Percentiles rank a stretch among this genome's conserved stretches.
phyloP scores from a whole-genome alignment of 2,329 filamentous ascomycete genomes.

The Polychaeton citri region DNA sequence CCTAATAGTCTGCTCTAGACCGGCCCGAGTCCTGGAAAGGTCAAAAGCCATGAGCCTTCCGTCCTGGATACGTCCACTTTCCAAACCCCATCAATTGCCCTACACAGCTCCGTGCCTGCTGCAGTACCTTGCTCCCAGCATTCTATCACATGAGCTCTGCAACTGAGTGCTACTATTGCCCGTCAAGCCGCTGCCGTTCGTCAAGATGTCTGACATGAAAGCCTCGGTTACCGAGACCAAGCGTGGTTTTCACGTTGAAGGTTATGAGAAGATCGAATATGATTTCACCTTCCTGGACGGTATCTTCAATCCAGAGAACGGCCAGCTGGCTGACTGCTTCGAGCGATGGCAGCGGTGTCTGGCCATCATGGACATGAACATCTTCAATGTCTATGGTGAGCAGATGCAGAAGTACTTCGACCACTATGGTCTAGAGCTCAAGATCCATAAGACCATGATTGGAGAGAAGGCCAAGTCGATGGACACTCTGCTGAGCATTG shows the following conservation, averaged over 20 bases:
- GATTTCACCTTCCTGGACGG: constrained; percentile 62
- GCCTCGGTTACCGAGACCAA: constrained; percentile 51
- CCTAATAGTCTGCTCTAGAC: too few relatives aligned
- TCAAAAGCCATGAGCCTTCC: too few relatives aligned
- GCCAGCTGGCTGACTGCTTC: constrained; percentile 52
- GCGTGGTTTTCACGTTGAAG: constrained; percentile 55
- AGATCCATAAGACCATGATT: constrained; percentile 60
- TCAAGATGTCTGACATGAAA: constrained; percentile 55
- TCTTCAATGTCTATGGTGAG: constrained; percentile 53
- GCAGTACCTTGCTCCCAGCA: too few relatives aligned
- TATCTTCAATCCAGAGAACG: constrained; percentile 48
- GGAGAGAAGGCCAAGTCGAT: constrained; percentile 65
- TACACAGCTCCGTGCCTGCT: too few relatives aligned
- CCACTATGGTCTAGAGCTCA: constrained; percentile 47
- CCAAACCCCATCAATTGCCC: too few relatives aligned
- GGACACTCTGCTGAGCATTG: constrained; percentile 54
- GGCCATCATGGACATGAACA: constrained; percentile 58
- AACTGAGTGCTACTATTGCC: constrained; percentile 1
- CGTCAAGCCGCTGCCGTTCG: constrained; percentile 1
- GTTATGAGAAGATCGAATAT: constrained; percentile 65
- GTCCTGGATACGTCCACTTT: too few relatives aligned
- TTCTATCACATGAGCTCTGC: not conserved
- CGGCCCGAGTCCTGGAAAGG: too few relatives aligned
- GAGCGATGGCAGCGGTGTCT: constrained; percentile 51
- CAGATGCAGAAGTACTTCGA: constrained; percentile 56